Percentiles rank a stretch among this genome's conserved stretches.
Evolutionary conservation across 192 early-diverging fungal genomes (phyloP).

Genomic region (Entrophospora sp.): DNA sequence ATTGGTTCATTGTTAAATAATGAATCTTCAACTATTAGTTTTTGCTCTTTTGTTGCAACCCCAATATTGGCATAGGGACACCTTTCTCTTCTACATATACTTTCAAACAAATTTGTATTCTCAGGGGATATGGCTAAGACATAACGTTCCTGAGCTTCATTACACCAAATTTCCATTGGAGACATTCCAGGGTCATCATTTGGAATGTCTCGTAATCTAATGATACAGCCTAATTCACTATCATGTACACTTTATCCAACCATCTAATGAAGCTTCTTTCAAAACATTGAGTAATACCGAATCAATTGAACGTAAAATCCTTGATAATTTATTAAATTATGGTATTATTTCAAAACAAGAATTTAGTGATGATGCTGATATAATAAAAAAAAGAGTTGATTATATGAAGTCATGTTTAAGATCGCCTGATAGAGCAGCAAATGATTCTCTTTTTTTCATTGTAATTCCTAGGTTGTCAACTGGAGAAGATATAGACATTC

Average conservation of each 20-base stretch:
- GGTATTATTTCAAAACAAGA: constrained; percentile 24
- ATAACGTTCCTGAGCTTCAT: constrained; percentile 98
- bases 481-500: constrained; percentile 23
- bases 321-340: constrained; percentile 42
- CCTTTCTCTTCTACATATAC: constrained; percentile 81
- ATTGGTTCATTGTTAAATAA: constrained; percentile 58
- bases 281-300: constrained; percentile 29
- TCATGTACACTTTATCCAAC: constrained; percentile 93
- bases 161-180: constrained; percentile 99
- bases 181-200: constrained; percentile 88
- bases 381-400: background rate
- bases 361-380: constrained; percentile 26
- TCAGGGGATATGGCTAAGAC: constrained; percentile 82
- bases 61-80: constrained; percentile 90
- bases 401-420: background rate
- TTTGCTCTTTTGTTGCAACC: constrained; percentile 71
- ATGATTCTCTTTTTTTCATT: constrained; percentile 44
- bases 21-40: constrained; percentile 73
- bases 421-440: background rate
- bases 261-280: constrained; percentile 28
- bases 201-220: constrained; percentile 88
- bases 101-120: constrained; percentile 57
- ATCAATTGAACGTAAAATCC: constrained; percentile 31
- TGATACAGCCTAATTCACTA: constrained; percentile 76
- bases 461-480: constrained; percentile 75